A percentile compares a stretch with the other conserved stretches of the same genome.
phyloP scores from a whole-genome alignment of 2,329 filamentous ascomycete genomes.

The Pyricularia pennisetigena region DNA sequence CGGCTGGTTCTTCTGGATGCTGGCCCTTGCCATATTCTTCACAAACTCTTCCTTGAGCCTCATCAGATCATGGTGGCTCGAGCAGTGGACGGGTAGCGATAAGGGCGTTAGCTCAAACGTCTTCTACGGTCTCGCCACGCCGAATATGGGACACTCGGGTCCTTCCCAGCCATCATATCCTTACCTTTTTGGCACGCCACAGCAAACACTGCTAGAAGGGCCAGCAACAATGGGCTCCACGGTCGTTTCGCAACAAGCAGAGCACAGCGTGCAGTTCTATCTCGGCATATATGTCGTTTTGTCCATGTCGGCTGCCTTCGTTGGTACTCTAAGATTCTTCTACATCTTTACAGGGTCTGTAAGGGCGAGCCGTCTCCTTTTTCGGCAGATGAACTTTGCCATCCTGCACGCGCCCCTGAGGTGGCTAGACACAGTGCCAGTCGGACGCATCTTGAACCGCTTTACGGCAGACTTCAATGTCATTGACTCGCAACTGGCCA shows the following conservation, averaged over 20 bases:
- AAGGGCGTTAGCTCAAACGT: slow-evolving; percentile 13
- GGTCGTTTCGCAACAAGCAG: slow-evolving; percentile 13
- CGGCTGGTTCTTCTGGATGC: slow-evolving; percentile 48
- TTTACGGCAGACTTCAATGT: slow-evolving; percentile 71
- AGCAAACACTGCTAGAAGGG: background rate
- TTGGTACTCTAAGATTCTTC: slow-evolving; percentile 54
- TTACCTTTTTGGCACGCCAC: slow-evolving; percentile 32
- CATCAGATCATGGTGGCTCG: slow-evolving; percentile 55
- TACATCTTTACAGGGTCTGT: slow-evolving; percentile 57
- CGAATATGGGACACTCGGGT: background rate
- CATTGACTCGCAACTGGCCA: slow-evolving; percentile 58
- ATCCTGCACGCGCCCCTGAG: slow-evolving; percentile 65
- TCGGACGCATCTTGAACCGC: slow-evolving; percentile 67
- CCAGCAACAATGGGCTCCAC: background rate
- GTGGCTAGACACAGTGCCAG: slow-evolving; percentile 71
- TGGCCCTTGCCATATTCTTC: slow-evolving; percentile 44
- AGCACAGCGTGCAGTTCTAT: slow-evolving; percentile 48
- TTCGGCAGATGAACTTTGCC: slow-evolving; percentile 54
- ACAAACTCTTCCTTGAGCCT: slow-evolving; percentile 38
- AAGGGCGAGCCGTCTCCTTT: slow-evolving; percentile 58
- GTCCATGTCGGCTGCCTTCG: slow-evolving; percentile 42
- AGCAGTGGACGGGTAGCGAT: slow-evolving; percentile 48
- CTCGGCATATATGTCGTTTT: slow-evolving; percentile 57
- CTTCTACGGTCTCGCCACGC: slow-evolving; percentile 10
- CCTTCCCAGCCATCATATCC: slow-evolving; percentile 14